Evolutionary conservation across 306 rosid genomes (phyloP).

Genomic region (Clitoria ternatea): DNA sequence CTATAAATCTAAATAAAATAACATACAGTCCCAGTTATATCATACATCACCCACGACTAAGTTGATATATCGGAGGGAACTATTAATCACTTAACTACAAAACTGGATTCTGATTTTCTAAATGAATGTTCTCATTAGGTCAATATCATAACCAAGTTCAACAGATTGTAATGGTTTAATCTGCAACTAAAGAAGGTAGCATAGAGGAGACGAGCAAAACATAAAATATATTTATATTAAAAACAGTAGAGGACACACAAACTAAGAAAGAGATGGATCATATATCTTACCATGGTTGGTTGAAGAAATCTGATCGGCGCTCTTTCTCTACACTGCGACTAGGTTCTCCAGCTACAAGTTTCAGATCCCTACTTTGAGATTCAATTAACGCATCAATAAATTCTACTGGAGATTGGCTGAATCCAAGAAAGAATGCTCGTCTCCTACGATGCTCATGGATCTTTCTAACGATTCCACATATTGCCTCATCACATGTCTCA

Average conservation of each 20-base stretch:
- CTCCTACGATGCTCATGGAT: constrained; percentile 95
- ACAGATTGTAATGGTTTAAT: background rate
- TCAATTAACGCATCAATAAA: constrained; percentile 87
- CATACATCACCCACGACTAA: background rate
- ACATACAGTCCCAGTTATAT: background rate
- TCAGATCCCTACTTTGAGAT: constrained; percentile 93
- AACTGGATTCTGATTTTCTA: background rate
- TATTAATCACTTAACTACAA: background rate
- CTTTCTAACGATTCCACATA: constrained; percentile 79
- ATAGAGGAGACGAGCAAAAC: background rate
- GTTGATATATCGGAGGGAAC: background rate
- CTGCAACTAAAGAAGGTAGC: background rate
- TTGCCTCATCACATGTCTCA: constrained; percentile 85
- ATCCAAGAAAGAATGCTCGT: constrained; percentile 94
- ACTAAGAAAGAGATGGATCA: background rate
- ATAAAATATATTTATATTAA: background rate
- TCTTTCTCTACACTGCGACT: constrained; percentile 89
- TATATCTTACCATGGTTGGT: constrained; percentile 82
- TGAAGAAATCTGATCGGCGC: constrained; percentile 86
- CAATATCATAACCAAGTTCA: background rate
- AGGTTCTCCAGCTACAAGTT: constrained; percentile 83
- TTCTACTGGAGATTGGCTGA: constrained; percentile 97
- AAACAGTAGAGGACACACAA: background rate
- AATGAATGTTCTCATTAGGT: background rate
- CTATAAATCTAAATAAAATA: background rate